These are phyloP conservation scores for Nematocida homosporus DNA, from an alignment of 371 early-diverging fungal genomes.

Conservation along the genomic window DNA sequence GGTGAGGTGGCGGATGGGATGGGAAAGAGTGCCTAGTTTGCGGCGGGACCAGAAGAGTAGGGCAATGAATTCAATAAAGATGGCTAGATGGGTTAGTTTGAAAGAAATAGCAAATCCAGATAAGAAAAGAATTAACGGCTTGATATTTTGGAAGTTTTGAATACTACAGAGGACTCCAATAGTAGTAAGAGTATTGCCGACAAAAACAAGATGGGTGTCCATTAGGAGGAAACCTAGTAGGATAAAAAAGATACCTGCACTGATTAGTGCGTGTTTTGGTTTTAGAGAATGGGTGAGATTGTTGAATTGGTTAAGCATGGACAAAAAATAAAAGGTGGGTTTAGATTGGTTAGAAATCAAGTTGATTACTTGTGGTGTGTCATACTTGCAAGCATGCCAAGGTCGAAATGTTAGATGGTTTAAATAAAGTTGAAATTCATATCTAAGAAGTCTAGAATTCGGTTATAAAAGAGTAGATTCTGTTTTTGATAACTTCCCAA, in stretches of 20 bases:
- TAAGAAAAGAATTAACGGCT: constrained; percentile 1
- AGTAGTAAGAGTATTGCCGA: constrained; percentile 22
- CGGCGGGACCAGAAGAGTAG: constrained; percentile 5
- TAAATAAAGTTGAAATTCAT: too few relatives aligned
- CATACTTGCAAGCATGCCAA: too few relatives aligned
- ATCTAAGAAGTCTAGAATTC: too few relatives aligned
- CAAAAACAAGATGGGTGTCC: constrained; percentile 16
- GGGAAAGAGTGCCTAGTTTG: neutral
- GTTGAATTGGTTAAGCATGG: neutral
- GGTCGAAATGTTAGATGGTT: too few relatives aligned
- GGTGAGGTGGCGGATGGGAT: too few relatives aligned
- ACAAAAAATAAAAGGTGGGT: too few relatives aligned
- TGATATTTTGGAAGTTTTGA: neutral
- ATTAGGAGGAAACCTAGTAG: constrained; percentile 31
- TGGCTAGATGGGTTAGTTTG: neutral
- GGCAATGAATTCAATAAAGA: constrained; percentile 17
- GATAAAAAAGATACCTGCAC: constrained; percentile 37
- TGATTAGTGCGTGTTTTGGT: neutral
- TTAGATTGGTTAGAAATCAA: too few relatives aligned
- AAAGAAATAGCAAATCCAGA: constrained; percentile 28
- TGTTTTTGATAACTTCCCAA: too few relatives aligned
- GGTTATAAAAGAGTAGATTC: too few relatives aligned
- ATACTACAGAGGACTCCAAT: constrained; percentile 8
- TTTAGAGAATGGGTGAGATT: neutral
- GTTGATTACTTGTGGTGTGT: too few relatives aligned